Base-by-base conservation (phyloP, 768 basidiomycete genomes). In the Leccinum longicurvipes region DNA sequence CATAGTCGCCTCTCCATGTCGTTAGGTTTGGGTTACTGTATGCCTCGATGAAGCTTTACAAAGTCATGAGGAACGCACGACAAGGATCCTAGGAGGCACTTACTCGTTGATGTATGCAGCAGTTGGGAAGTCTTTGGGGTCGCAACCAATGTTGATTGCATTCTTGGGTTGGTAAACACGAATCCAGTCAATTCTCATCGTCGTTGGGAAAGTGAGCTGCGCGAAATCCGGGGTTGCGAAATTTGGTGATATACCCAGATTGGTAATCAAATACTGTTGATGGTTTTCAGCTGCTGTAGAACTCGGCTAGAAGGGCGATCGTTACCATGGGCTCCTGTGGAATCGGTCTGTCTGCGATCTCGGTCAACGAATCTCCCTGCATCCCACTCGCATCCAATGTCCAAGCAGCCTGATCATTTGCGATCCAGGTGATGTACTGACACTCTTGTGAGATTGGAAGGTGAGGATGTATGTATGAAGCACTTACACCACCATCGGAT, bases 91-190 rank as follows among this genome's bases (percentile, higher is more conserved):
- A 19, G 41, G 12, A 21, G 32, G n/a, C 42, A 70, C 81, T 51
- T 60, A 88, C 82, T 82, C 70, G 47, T 86, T 74, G 69, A 96
- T 98, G 69, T 98, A 98, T 12, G 79, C 78, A 49, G 79, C 72
- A 0, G 96, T 98, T 1, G 96, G 94, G 68, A 81, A 88, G 44
- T 82, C 80, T 45, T 73, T 65, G 12, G 94, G 94, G 67, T 90
- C 86, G 67, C 94, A 98, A 15, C 94, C 93, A 50, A 92, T 78
- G 67, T 93, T 95, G 55, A 83, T 77, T 28, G 78, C 67, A 58
- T 82, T 70, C 64, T 79, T 75, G 3, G 83, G 83, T 67, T 97
- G 95, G 71, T 97, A 98, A 8, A 98, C 90, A 23, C 95, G 83
- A 53, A 98, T 83, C 74, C 87, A 97, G 67, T 97, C 92, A 41